Base-by-base conservation (phyloP, 768 basidiomycete genomes). In the Hydnomerulius pinastri region DNA sequence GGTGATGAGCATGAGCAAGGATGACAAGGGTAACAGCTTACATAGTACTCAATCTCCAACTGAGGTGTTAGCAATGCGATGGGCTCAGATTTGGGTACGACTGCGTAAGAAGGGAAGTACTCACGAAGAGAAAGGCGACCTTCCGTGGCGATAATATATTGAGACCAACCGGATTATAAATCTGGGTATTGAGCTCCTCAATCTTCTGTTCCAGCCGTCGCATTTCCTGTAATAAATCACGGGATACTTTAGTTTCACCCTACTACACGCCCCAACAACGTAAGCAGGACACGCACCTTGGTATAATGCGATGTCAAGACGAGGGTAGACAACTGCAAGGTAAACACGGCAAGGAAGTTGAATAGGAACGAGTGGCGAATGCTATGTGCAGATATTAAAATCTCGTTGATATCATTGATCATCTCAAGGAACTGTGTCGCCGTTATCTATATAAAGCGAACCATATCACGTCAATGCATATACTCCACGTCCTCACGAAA, bases 41-140 rank as follows among this genome's bases (percentile, higher is more conserved):
- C 88, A 70, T 93, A 94, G 72, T 93, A 94, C 62, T 98, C 95
- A 51, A 98, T 90, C 74, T 98, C 95, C 60, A 98, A 78, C 95
- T 98, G 60, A 39, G 39, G 25, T 9, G 6, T 32, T 45, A 13
- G n/a, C 2, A 18, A 60, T n/a, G n/a, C 33, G 52, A 47, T 12
- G 24, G 11, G 11, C 7, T 40, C 24, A 48, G 43, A 24, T 35
- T 29, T 27, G 17, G 43, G 43, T 43, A 44, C 39, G 39, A 43
- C 6, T 20, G 3, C 20, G 2, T 25, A n/a, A 13, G 11, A 30
- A 43, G 47, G 32, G 23, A 23, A 8, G 21, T 41, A 87, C 95
- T 70, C 66, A 98, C 96, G 71, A 89, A 99, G 58, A 98, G 76
- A 67, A 95, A 94, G 0, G 90, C 97, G 48, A 89, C 86, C 61